Percentiles rank a stretch among this genome's conserved stretches.
Evolutionary conservation across 208 protist species (phyloP).

Genomic region (Trypanosoma rangeli): DNA sequence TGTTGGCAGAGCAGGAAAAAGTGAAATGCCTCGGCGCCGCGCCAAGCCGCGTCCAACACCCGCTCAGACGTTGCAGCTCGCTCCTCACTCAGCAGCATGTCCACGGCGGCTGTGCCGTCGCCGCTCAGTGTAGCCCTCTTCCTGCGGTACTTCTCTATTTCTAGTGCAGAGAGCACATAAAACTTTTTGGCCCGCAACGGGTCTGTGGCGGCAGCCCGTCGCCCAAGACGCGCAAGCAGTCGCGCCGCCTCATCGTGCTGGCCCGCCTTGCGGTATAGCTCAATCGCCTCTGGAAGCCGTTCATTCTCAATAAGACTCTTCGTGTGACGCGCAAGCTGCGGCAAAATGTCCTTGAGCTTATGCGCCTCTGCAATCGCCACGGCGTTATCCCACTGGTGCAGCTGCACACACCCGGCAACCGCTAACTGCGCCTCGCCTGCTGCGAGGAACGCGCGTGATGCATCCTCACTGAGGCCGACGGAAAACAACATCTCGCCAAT

Average conservation of each 20-base stretch:
- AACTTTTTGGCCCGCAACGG: slow-evolving; percentile 95
- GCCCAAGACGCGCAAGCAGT: slow-evolving; percentile 88
- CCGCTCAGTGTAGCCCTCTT: slow-evolving; percentile 66
- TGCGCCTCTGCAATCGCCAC: slow-evolving; percentile 92
- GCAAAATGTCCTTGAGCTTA: slow-evolving; percentile 86
- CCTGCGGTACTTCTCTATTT: slow-evolving; percentile 91
- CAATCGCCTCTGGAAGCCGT: slow-evolving; percentile 93
- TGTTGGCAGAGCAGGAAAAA: slow-evolving; percentile 94
- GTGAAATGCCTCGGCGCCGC: slow-evolving; percentile 95
- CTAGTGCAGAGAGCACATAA: slow-evolving; percentile 94
- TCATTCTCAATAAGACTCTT: slow-evolving; percentile 87
- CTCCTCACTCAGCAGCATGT: slow-evolving; percentile 82
- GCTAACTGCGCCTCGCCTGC: slow-evolving; percentile 85
- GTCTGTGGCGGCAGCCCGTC: slow-evolving; percentile 69
- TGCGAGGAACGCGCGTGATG: slow-evolving; percentile 89
- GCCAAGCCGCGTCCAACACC: slow-evolving; percentile 89
- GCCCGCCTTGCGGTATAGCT: slow-evolving; percentile 96
- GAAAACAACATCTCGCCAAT: slow-evolving; percentile 91
- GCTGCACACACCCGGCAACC: slow-evolving; percentile 93
- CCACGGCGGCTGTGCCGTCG: slow-evolving; percentile 63
- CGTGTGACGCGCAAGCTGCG: slow-evolving; percentile 90
- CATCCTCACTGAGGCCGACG: slow-evolving; percentile 90
- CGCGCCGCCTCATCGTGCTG: slow-evolving; percentile 93
- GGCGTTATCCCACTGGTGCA: slow-evolving; percentile 94
- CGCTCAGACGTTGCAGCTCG: slow-evolving; percentile 54